phyloP scores from a whole-genome alignment of 352 stramenopile genomes.

The Thalassiosira tumida region DNA sequence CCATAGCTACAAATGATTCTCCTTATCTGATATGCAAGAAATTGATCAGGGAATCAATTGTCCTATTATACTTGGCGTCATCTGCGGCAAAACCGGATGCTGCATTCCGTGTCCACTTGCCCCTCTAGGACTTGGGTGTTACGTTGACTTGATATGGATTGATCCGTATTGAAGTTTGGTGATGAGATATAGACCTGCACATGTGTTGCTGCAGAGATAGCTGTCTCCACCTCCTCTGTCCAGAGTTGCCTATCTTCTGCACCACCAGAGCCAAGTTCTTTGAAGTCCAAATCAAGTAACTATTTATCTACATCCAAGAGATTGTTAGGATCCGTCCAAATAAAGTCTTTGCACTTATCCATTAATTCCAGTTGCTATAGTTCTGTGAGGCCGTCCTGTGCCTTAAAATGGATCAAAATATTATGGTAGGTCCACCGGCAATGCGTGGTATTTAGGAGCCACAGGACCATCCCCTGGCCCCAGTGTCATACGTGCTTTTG shows the following conservation, averaged over 20 bases:
- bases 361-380: neutral
- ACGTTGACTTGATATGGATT: no score
- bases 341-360: neutral
- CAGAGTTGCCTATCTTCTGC: neutral
- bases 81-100: no score
- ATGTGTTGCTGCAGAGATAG: neutral
- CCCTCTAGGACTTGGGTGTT: no score
- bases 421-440: neutral
- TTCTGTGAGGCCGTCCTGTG: neutral
- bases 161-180: no score
- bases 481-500: neutral
- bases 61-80: no score
- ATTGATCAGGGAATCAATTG: no score
- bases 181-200: no score
- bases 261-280: neutral
- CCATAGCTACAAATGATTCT: no score
- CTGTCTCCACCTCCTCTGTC: neutral
- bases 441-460: neutral
- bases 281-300: neutral
- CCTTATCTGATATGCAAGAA: no score
- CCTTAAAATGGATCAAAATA: neutral
- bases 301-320: neutral
- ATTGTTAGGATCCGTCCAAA: neutral
- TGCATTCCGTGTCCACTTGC: no score
- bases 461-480: neutral